Conservation (phyloP, 2,329 filamentous ascomycete genomes). For the Xylaria sp. region DNA sequence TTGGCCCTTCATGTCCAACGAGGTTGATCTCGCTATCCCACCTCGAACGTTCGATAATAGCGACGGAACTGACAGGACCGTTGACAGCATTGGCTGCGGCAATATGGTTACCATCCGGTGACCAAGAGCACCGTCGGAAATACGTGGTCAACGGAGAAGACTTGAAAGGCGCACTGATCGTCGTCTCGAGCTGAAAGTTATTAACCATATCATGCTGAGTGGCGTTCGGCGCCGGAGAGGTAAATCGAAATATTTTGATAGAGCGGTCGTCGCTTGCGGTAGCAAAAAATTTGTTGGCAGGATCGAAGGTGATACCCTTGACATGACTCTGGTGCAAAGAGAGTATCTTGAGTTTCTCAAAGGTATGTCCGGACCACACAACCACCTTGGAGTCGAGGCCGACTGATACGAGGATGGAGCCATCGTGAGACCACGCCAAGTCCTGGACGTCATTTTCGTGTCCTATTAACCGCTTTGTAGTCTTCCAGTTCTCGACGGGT, state of each 20-base stretch:
- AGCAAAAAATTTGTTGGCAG: slow-evolving; percentile 98
- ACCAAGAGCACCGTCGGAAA: slow-evolving; percentile 96
- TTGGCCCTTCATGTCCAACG: slow-evolving; percentile 95
- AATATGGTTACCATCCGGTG: slow-evolving; percentile 94
- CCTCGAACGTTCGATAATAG: slow-evolving; percentile 87
- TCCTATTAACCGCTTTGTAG: slow-evolving; percentile 87
- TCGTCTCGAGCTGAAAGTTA: slow-evolving; percentile 95
- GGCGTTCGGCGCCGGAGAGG: slow-evolving; percentile 85
- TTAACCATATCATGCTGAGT: slow-evolving; percentile 95
- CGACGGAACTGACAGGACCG: slow-evolving; percentile 94
- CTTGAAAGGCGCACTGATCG: slow-evolving; percentile 84
- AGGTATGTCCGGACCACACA: slow-evolving; percentile 97
- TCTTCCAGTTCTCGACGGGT: slow-evolving; percentile 97
- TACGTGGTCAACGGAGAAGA: slow-evolving; percentile 96
- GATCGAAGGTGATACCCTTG: slow-evolving; percentile 98
- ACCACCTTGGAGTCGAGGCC: slow-evolving; percentile 97
- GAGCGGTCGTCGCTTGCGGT: slow-evolving; percentile 96
- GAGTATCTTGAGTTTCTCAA: slow-evolving; percentile 95
- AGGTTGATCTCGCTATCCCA: slow-evolving; percentile 98
- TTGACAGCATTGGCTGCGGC: slow-evolving; percentile 97
- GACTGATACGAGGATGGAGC: slow-evolving; percentile 92
- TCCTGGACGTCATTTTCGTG: slow-evolving; percentile 99
- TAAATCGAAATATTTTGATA: slow-evolving; percentile 96
- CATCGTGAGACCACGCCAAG: slow-evolving; percentile 94
- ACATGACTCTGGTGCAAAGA: slow-evolving; percentile 95